Percentiles rank a stretch among this genome's conserved stretches.
Conservation (phyloP, 2,329 filamentous ascomycete genomes). For the Hypocreales sp. region DNA sequence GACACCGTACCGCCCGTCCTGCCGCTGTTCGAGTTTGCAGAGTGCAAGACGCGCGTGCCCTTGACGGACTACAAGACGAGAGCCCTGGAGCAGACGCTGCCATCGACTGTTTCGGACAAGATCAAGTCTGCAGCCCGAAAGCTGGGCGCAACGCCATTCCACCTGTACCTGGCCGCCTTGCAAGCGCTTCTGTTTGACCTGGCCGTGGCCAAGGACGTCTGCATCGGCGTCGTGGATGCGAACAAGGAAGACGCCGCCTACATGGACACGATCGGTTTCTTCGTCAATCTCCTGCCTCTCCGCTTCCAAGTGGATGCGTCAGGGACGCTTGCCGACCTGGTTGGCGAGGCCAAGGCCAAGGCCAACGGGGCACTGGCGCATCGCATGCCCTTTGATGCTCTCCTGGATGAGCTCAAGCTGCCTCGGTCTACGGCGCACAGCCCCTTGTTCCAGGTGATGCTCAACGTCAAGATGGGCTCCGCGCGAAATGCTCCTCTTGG, state of each 20-base stretch:
- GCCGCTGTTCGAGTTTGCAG: slow-evolving; percentile 9
- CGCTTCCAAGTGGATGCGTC: slow-evolving; percentile 15
- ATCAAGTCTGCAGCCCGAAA: slow-evolving; percentile 10
- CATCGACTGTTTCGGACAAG: slow-evolving; percentile 2
- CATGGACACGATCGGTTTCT: slow-evolving; percentile 24
- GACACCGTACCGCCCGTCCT: slow-evolving; percentile 7
- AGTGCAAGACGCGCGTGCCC: not conserved
- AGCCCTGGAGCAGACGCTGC: not conserved
- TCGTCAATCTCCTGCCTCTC: slow-evolving; percentile 32
- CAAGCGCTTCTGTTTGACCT: slow-evolving; percentile 19
- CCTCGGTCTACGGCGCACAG: slow-evolving; percentile 18
- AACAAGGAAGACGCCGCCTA: slow-evolving; percentile 20
- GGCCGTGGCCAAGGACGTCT: slow-evolving; percentile 19
- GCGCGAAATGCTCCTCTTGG: not conserved
- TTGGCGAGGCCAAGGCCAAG: slow-evolving; percentile 15
- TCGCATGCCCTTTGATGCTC: slow-evolving; percentile 26
- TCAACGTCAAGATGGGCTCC: slow-evolving; percentile 19
- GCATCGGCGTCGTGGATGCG: slow-evolving; percentile 32
- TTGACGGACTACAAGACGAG: not conserved
- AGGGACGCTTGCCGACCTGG: slow-evolving; percentile 8
- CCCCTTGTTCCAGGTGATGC: slow-evolving; percentile 29
- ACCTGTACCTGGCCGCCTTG: slow-evolving; percentile 28
- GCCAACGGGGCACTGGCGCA: slow-evolving; percentile 5
- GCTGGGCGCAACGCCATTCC: slow-evolving; percentile 16
- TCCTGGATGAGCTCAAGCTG: slow-evolving; percentile 25